Base-by-base conservation (phyloP, 495 filamentous ascomycete genomes). In the Lophiostoma macrostomum region DNA sequence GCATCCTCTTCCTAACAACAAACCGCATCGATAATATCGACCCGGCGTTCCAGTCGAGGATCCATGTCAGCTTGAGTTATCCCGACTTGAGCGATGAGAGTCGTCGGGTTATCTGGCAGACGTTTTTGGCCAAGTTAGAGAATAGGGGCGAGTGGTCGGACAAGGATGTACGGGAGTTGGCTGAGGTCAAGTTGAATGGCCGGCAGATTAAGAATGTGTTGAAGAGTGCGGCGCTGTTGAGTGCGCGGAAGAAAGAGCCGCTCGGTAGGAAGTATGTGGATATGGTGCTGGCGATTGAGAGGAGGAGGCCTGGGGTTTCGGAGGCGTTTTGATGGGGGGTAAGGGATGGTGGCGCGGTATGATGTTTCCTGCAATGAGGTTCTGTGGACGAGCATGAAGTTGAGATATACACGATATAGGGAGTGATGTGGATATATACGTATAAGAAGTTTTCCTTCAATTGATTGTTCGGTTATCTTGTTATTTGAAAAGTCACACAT, bases 1-100 rank as follows among this genome's bases (percentile, higher is more conserved):
- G 58, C 32, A 56, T 61, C 27, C 58, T 61, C 8, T 55, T 61
- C 45, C 44, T 61, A 16, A 61, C 58, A 5, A 61, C 58, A 1
- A 61, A 61, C 38, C 51, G 58, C n/a, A 38, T 49, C 25, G 31
- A 40, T 16, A 45, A 41, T 18, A 61, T 61, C 44, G 58, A 61
- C 34, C 16, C 43, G 1, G 52, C 58, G 4, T 61, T 61, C 32
- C 37, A 61, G 20, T 42, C 32, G 6, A 27, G 58, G 1, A 61
- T 61, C 14, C 58, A 61, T 22, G 36, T 61, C 19, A 24, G 36
- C 10, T 12, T 61, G 25, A 6, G 14, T 10, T 61, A 61, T 32
- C 51, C 51, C 7, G 30, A 55, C 12, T 32, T 61, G 28, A 54
- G 31, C 13, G 14, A 22, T n/a, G 18, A 50, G 27, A 44, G 50